These are phyloP conservation scores for Prunus dulcis DNA, from an alignment of 306 rosid genomes.

Conservation along the genomic window DNA sequence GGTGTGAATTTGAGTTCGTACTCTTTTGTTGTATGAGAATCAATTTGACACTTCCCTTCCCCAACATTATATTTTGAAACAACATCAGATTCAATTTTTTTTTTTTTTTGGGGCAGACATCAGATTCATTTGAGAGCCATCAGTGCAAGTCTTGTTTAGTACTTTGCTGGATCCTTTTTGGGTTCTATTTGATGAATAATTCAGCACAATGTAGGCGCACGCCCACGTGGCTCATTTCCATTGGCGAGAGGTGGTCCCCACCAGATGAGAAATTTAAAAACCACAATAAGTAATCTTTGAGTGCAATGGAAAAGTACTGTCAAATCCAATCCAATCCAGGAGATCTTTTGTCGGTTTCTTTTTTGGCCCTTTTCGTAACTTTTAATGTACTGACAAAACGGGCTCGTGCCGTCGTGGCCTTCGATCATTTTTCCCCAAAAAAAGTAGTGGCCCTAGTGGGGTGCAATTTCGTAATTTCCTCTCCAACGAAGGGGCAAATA, in stretches of 20 bases:
- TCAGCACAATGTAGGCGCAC: not conserved
- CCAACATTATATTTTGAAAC: too few relatives aligned
- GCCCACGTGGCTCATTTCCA: not conserved
- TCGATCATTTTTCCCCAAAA: not conserved
- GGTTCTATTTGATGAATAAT: too few relatives aligned
- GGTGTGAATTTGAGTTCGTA: too few relatives aligned
- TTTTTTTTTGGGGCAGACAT: too few relatives aligned
- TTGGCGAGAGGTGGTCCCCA: not conserved
- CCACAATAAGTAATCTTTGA: slow-evolving; percentile 15
- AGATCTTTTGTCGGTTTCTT: slow-evolving; percentile 40
- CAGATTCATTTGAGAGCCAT: too few relatives aligned
- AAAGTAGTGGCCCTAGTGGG: slow-evolving; percentile 12
- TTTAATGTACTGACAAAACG: slow-evolving; percentile 39
- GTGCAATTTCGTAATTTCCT: not conserved
- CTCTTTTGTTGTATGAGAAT: too few relatives aligned
- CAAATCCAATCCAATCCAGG: slow-evolving; percentile 15
- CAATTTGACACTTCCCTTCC: too few relatives aligned
- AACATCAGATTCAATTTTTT: too few relatives aligned
- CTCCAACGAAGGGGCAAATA: not conserved
- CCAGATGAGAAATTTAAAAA: not conserved
- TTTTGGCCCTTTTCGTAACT: slow-evolving; percentile 17
- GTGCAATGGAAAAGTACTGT: slow-evolving; percentile 8
- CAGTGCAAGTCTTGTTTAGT: too few relatives aligned
- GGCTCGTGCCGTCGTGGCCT: slow-evolving; percentile 31
- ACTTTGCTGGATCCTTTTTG: too few relatives aligned